phyloP scores from a whole-genome alignment of 805 yeast genomes.

The Lipomyces orientalis region DNA sequence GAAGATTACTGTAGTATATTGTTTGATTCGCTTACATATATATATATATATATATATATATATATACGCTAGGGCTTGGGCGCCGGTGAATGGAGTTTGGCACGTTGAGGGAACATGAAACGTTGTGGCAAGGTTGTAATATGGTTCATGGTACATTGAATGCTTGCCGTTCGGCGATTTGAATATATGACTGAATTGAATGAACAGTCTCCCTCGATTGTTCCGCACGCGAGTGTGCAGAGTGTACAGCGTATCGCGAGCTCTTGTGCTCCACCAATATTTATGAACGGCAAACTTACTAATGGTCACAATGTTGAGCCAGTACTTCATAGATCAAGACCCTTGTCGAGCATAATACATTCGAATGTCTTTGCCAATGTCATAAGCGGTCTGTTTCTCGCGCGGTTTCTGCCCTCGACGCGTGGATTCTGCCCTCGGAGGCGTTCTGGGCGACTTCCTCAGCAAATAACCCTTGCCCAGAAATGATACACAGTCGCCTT shows the following conservation, averaged over 20 bases:
- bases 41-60: neutral
- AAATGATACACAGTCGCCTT: neutral
- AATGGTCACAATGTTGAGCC: too few species aligned
- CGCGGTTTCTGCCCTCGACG: neutral
- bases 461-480: neutral
- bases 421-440: neutral
- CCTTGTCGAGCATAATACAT: too few species aligned
- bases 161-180: neutral
- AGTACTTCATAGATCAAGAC: too few species aligned
- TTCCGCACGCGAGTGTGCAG: neutral
- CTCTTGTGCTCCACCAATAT: too few species aligned
- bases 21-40: neutral
- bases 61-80: neutral
- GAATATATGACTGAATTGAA: too few species aligned
- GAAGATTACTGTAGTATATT: slow-evolving; percentile 22
- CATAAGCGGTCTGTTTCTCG: too few species aligned
- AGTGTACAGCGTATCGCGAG: too few species aligned
- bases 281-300: too few species aligned
- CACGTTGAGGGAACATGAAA: neutral
- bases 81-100: neutral
- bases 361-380: too few species aligned
- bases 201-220: neutral
- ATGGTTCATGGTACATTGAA: neutral
- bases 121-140: neutral
- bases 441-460: neutral